Percentiles rank a stretch among this genome's conserved stretches.
Conservation (phyloP, 164 flowering plant genomes). For the Macadamia integrifolia region DNA sequence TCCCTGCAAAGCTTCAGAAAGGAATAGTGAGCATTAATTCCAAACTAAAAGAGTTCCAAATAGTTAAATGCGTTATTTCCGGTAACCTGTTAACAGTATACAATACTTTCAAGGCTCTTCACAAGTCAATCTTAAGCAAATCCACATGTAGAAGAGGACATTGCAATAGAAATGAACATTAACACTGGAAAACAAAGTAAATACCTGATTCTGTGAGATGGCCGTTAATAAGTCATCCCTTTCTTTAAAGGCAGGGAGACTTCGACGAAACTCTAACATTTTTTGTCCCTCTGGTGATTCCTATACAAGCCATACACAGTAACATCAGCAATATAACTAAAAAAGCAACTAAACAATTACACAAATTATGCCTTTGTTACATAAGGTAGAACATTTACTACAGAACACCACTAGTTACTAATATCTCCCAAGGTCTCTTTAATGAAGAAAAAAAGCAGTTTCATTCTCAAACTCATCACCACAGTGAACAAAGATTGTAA, state of each 20-base stretch:
- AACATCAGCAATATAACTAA: background rate
- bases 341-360: no score
- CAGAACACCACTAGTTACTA: no score
- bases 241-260: slow-evolving; percentile 83
- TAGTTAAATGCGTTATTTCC: background rate
- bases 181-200: background rate
- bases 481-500: no score
- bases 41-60: background rate
- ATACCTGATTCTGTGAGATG: slow-evolving; percentile 78
- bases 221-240: slow-evolving; percentile 61
- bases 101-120: no score
- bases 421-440: no score
- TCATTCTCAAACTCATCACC: no score
- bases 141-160: background rate
- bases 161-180: background rate
- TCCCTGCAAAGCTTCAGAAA: no score
- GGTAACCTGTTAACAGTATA: background rate
- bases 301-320: slow-evolving; percentile 23
- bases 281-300: slow-evolving; percentile 68
- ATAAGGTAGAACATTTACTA: no score
- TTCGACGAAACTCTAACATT: slow-evolving; percentile 66
- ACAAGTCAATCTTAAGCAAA: no score
- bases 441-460: no score
- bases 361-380: no score
- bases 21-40: no score